Base-by-base conservation (phyloP, 805 yeast genomes). In the Pichia sporocuriosa region DNA sequence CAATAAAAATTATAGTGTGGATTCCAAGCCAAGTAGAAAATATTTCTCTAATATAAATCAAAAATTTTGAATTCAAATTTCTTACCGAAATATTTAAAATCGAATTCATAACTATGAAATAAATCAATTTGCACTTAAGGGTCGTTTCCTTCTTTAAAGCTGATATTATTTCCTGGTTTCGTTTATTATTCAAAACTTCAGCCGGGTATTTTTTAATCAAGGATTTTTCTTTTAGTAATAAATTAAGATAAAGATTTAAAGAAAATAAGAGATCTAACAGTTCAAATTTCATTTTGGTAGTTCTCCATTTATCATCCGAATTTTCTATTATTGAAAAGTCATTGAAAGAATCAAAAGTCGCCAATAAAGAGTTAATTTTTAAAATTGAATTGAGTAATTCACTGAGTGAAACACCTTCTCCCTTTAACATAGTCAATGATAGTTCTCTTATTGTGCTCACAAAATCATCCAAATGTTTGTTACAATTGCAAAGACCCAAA, bases 1-100 rank as follows among this genome's bases (percentile, higher is more conserved):
- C 40, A 7, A 43, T 29, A 5, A 43, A 30, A 15, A 30, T 5
- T 9, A 38, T 25, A 8, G 37, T 22, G 23, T 38, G 20, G 16
- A 19, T 10, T 10, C 45, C 42, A 22, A 43, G 16, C 45, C 45
- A 43, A 12, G 11, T 3, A 2, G 45, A 34, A 38, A 43, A 43
- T 13, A 39, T 25, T 12, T 34, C 45, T 24, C 42, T 38, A 3
- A 25, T 33, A 19, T 34, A 43, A 9, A 43, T 10, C 8, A 43
- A 21, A 28, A 42, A 42, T 32, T 33, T 42, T 16, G 30, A 16
- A 35, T 28, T 27, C 3, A 37, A 12, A n/a, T 33, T 24, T 2
- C 25, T 15, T 34, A 33, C 9, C n/a, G 39, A 27, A 9, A 43
- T 28, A 3, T 29, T 12, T 17, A 38, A 21, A 3, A 43, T 16